These are phyloP conservation scores for Verticillium zaregamsianum DNA, from an alignment of 2,329 filamentous ascomycete species.

Conservation along the genomic window DNA sequence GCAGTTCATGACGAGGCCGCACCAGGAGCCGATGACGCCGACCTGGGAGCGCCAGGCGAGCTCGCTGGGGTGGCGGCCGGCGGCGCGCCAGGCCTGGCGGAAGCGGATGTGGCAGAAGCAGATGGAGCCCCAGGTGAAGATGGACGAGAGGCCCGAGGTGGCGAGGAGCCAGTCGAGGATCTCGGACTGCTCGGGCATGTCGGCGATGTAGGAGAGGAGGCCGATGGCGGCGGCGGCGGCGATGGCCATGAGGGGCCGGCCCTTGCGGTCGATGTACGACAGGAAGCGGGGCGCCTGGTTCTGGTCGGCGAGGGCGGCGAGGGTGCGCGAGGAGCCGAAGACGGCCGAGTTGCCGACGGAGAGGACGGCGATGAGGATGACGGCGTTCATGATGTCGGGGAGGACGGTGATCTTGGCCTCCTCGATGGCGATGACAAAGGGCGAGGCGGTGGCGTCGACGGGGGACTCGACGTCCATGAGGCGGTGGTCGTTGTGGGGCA, in stretches of 20 bases:
- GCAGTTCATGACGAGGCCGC: constrained; percentile 72
- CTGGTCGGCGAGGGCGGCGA: constrained; percentile 86
- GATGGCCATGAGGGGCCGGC: constrained; percentile 75
- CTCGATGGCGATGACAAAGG: constrained; percentile 89
- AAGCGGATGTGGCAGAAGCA: constrained; percentile 92
- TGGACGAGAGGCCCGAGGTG: constrained; percentile 62
- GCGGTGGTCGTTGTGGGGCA: constrained; percentile 64
- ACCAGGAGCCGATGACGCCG: constrained; percentile 74
- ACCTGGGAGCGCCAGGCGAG: constrained; percentile 79
- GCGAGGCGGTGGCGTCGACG: constrained; percentile 65
- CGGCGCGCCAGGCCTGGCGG: constrained; percentile 69
- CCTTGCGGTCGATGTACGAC: constrained; percentile 76
- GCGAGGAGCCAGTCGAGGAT: constrained; percentile 78
- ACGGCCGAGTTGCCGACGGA: constrained; percentile 90
- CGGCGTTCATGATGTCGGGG: constrained; percentile 88
- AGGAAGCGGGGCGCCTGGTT: constrained; percentile 74
- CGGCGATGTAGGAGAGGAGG: constrained; percentile 73
- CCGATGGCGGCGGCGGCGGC: constrained; percentile 62
- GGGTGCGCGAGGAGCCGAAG: constrained; percentile 85
- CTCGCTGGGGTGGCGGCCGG: constrained; percentile 68
- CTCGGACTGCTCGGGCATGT: constrained; percentile 49
- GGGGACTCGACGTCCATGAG: constrained; percentile 53
- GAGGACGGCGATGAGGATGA: constrained; percentile 85
- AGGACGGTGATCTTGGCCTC: constrained; percentile 78
- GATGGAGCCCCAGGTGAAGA: constrained; percentile 81